Conservation (phyloP, 2,329 filamentous ascomycete species). For the Tympanopsis confertula region DNA sequence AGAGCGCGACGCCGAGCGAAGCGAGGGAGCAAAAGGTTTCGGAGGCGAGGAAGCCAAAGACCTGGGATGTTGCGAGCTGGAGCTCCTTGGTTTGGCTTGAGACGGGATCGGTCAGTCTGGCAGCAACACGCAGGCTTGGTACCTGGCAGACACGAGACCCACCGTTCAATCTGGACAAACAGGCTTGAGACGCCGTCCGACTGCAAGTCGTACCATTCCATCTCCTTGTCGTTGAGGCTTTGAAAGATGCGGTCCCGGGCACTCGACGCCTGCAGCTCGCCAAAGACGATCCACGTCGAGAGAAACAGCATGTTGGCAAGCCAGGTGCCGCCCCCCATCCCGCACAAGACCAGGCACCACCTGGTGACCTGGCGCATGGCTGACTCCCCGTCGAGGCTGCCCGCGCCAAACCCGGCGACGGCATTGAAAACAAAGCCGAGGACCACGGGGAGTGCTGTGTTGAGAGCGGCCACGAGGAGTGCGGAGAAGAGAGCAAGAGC, state of each 20-base stretch:
- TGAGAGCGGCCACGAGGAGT: slow-evolving; percentile 45
- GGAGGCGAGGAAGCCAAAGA: slow-evolving; percentile 59
- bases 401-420: slow-evolving; percentile 55
- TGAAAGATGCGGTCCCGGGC: slow-evolving; percentile 56
- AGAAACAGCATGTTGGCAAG: slow-evolving; percentile 58
- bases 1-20: slow-evolving; percentile 62
- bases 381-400: slow-evolving; percentile 30
- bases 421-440: slow-evolving; percentile 66
- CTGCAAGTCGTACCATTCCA: slow-evolving; percentile 72
- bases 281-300: slow-evolving; percentile 62
- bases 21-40: slow-evolving; percentile 52
- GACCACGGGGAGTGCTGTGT: slow-evolving; percentile 56
- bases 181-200: slow-evolving; percentile 59
- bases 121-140: too few species aligned
- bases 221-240: slow-evolving; percentile 58
- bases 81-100: slow-evolving; percentile 78
- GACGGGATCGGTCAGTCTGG: too few species aligned
- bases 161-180: slow-evolving; percentile 69
- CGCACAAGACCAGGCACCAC: slow-evolving; percentile 51
- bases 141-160: too few species aligned
- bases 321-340: slow-evolving; percentile 55
- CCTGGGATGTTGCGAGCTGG: slow-evolving; percentile 68
- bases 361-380: slow-evolving; percentile 43
- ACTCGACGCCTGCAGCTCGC: slow-evolving; percentile 65
- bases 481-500: slow-evolving; percentile 42